Evolutionary conservation across 805 yeast genomes (phyloP).

Genomic region (Monosporozyma siamensis): DNA sequence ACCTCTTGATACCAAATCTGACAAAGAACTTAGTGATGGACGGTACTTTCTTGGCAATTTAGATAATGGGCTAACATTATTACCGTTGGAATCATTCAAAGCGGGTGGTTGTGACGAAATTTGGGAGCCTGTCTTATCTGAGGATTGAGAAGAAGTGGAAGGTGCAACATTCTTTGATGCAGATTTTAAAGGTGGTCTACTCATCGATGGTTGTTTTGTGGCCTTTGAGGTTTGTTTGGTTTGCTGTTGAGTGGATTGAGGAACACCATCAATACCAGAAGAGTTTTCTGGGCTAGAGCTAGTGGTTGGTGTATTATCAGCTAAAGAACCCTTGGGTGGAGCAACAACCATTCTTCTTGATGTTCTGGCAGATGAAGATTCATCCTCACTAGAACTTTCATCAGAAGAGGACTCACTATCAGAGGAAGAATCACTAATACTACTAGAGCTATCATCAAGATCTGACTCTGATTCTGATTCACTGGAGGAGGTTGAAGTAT

Average conservation of each 20-base stretch:
- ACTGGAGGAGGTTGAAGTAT: neutral
- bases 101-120: slow-evolving; percentile 5
- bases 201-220: neutral
- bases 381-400: slow-evolving; percentile 23
- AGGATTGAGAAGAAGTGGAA: slow-evolving; percentile 2
- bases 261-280: slow-evolving; percentile 11
- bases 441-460: neutral
- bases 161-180: neutral
- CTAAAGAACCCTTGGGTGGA: slow-evolving; percentile 34
- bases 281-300: slow-evolving; percentile 5
- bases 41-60: slow-evolving; percentile 26
- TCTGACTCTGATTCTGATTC: neutral
- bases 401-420: slow-evolving; percentile 4
- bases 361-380: slow-evolving; percentile 13
- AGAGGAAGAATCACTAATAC: neutral
- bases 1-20: slow-evolving; percentile 54
- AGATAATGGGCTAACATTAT: slow-evolving; percentile 9
- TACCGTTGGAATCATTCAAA: neutral
- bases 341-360: slow-evolving; percentile 37
- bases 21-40: slow-evolving; percentile 42
- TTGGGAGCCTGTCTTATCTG: neutral
- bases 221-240: slow-evolving; percentile 1
- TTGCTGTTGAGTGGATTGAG: slow-evolving; percentile 18
- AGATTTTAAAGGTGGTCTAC: slow-evolving; percentile 6
- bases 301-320: neutral